Percentiles rank a stretch among this genome's conserved stretches.
These are phyloP conservation scores for Oenanthe javanica DNA, from an alignment of 140 eudicot genomes.

Conservation along the genomic window DNA sequence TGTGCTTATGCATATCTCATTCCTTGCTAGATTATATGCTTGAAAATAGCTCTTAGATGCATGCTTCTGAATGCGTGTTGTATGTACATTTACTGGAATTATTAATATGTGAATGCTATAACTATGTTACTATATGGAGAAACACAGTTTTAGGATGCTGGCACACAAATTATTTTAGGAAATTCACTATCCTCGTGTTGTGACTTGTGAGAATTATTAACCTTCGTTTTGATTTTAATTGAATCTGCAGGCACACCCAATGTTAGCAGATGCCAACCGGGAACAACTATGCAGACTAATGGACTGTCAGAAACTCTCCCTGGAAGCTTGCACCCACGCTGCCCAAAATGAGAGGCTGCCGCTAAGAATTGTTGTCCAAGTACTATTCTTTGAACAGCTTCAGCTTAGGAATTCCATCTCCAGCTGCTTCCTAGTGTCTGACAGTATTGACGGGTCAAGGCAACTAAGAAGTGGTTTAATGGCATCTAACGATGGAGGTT, in stretches of 20 bases:
- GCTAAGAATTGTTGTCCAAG: neutral
- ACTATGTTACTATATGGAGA: neutral
- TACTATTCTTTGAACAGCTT: slow-evolving; percentile 51
- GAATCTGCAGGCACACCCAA: neutral
- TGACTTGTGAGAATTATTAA: neutral
- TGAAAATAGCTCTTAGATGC: too few species aligned
- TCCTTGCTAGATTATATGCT: neutral
- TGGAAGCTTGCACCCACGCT: slow-evolving; percentile 1
- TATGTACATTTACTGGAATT: neutral
- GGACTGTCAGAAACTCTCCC: neutral
- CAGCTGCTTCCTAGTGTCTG: neutral
- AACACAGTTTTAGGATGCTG: neutral
- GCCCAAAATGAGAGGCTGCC: slow-evolving; percentile 11
- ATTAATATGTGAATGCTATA: neutral
- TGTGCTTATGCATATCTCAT: neutral
- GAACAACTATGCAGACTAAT: neutral
- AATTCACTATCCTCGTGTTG: neutral
- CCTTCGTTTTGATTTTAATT: neutral
- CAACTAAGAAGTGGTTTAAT: neutral
- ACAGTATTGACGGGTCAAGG: slow-evolving; percentile 1
- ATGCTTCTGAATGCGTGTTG: neutral
- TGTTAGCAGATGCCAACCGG: neutral
- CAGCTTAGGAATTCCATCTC: neutral
- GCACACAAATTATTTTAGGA: neutral
- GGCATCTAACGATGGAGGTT: neutral